Evolutionary conservation across 1,284 basidiomycete genomes (phyloP).

Genomic region (Anthracocystis panici-leucophaei): DNA sequence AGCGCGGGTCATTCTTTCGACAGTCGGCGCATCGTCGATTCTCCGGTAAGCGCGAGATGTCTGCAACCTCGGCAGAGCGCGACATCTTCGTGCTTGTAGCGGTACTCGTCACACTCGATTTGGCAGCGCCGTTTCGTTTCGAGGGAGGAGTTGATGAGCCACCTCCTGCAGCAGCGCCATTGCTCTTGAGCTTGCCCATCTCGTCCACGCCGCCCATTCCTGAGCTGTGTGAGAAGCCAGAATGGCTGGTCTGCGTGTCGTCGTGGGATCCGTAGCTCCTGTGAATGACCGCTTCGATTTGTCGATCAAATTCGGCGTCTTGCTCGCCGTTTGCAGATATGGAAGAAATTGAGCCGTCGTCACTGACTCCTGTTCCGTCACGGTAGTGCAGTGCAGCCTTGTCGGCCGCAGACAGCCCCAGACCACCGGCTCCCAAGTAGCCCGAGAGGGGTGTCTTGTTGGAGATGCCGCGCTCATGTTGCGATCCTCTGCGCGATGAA

Average conservation of each 20-base stretch:
- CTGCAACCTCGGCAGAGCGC: constrained; percentile 62
- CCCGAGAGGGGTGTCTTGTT: constrained; percentile 65
- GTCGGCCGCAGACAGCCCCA: constrained; percentile 24
- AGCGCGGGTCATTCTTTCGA: constrained; percentile 69
- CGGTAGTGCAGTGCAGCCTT: constrained; percentile 19
- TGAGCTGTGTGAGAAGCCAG: constrained; percentile 22
- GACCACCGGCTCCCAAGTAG: constrained; percentile 40
- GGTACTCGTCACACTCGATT: constrained; percentile 17
- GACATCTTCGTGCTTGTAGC: constrained; percentile 35
- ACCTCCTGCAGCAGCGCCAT: neutral
- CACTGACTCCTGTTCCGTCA: constrained; percentile 16
- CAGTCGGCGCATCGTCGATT: constrained; percentile 73
- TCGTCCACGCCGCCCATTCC: constrained; percentile 17
- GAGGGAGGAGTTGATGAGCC: constrained; percentile 11
- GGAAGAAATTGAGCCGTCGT: constrained; percentile 21
- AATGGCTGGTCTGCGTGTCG: constrained; percentile 21
- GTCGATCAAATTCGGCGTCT: constrained; percentile 57
- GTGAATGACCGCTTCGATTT: constrained; percentile 60
- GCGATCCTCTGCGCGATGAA: constrained; percentile 27
- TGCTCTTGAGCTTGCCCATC: constrained; percentile 31
- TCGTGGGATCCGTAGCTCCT: constrained; percentile 51
- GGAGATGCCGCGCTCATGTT: constrained; percentile 58
- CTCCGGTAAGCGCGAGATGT: constrained; percentile 67
- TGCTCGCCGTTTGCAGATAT: constrained; percentile 17
- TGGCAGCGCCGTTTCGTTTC: constrained; percentile 3